These are phyloP conservation scores for Asclepias syriaca DNA, from an alignment of 257 asterid species.

Conservation along the genomic window DNA sequence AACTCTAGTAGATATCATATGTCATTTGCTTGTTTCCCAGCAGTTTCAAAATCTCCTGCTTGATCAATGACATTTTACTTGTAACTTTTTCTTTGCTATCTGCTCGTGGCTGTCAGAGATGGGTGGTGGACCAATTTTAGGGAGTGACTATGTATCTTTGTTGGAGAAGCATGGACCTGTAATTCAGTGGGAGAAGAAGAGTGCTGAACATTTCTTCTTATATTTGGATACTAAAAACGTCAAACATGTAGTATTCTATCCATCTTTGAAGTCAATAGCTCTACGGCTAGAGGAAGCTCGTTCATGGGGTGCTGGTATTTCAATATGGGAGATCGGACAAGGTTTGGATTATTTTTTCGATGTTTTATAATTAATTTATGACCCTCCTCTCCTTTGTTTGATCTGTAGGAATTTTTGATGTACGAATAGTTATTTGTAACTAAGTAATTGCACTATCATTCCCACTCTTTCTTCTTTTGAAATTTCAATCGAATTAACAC, in stretches of 20 bases:
- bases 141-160: constrained; percentile 69
- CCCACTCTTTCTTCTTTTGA: too few species aligned
- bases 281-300: constrained; percentile 69
- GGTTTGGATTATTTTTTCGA: constrained; percentile 79
- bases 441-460: too few species aligned
- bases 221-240: constrained; percentile 51
- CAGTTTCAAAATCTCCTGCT: not conserved
- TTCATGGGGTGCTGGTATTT: constrained; percentile 76
- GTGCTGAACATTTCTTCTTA: constrained; percentile 85
- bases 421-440: too few species aligned
- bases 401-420: not conserved
- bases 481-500: too few species aligned
- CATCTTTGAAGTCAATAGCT: constrained; percentile 61
- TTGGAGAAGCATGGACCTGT: constrained; percentile 74
- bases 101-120: constrained; percentile 38
- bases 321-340: constrained; percentile 98
- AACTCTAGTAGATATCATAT: not conserved
- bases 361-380: constrained; percentile 34
- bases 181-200: constrained; percentile 80
- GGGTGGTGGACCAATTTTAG: constrained; percentile 84
- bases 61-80: not conserved
- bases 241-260: constrained; percentile 84
- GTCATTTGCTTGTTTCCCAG: not conserved
- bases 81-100: not conserved
- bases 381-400: not conserved